Conservation (phyloP, 345 rosid species). For the Eucalyptus pauciflora region DNA sequence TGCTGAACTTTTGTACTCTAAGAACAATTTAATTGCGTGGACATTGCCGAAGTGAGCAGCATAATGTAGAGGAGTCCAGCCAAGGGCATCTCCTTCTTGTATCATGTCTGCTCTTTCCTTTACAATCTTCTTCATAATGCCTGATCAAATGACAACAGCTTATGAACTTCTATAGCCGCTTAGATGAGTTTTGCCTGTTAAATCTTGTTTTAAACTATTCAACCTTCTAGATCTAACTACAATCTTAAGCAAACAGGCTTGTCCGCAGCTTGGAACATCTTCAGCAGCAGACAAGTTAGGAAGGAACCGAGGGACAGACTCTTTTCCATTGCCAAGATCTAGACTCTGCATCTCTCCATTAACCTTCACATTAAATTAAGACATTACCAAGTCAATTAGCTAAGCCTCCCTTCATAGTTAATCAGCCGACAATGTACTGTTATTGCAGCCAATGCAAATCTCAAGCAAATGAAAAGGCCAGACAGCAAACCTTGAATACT, state of each 20-base stretch:
- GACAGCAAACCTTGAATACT: neutral
- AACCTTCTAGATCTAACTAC: neutral
- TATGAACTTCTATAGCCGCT: neutral
- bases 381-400: neutral
- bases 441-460: neutral
- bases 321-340: neutral
- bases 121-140: neutral
- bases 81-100: neutral
- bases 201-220: neutral
- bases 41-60: constrained; percentile 3
- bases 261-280: neutral
- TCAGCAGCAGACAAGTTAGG: neutral
- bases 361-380: neutral
- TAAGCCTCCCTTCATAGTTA: neutral
- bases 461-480: neutral
- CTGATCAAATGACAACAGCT: neutral
- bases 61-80: constrained; percentile 11
- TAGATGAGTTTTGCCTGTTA: neutral
- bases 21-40: neutral
- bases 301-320: neutral
- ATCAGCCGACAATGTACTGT: fast-evolving
- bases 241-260: neutral
- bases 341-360: neutral
- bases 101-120: neutral
- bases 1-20: neutral